Conservation (phyloP, 106 monocot genomes). For the Hemerocallis citrina region DNA sequence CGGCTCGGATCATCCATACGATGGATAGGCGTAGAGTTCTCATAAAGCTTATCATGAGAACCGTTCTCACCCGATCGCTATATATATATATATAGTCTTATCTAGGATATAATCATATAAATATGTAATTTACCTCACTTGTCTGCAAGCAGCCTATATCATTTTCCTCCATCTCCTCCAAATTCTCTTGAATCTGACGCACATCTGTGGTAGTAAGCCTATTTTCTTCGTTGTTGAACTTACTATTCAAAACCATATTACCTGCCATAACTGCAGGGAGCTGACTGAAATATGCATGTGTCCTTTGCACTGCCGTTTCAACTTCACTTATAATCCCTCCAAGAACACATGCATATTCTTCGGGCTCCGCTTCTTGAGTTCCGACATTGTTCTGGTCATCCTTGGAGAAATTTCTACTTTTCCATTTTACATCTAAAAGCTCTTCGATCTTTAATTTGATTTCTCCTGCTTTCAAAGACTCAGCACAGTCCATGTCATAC, state of each 20-base stretch:
- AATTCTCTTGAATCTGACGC: background rate
- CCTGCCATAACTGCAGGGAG: background rate
- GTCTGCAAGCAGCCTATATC: slow-evolving; percentile 6
- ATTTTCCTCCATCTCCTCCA: slow-evolving; percentile 4
- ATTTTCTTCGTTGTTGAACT: background rate
- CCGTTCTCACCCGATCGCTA: no score
- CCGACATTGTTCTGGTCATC: background rate
- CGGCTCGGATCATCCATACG: no score
- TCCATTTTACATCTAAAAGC: background rate
- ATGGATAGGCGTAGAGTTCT: no score
- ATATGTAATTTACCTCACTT: slow-evolving; percentile 10
- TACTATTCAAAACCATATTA: background rate
- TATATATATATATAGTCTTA: no score
- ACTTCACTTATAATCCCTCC: no score
- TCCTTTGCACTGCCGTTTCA: no score
- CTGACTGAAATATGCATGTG: background rate
- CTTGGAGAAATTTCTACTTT: background rate
- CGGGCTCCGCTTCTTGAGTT: background rate
- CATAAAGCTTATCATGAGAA: no score
- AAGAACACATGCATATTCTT: background rate
- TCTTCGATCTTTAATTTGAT: slow-evolving; percentile 1
- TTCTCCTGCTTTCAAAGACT: slow-evolving; percentile 2
- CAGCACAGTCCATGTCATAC: slow-evolving; percentile 3
- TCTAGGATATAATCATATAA: no score
- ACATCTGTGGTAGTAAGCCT: background rate